Conservation (phyloP, 768 basidiomycete genomes). For the Mycena sanguinolenta region DNA sequence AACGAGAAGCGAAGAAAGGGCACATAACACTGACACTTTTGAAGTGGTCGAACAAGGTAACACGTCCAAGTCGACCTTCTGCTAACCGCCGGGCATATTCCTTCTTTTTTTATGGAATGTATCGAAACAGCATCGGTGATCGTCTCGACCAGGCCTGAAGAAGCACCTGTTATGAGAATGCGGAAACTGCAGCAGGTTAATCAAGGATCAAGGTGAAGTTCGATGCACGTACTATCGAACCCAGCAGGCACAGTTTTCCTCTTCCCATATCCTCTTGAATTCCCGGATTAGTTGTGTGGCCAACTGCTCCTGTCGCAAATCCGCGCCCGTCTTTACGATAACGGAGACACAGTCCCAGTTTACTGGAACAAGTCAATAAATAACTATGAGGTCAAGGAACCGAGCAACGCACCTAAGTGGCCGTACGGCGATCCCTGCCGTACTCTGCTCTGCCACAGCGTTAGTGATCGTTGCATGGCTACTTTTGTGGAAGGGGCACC, state of each 20-base stretch:
- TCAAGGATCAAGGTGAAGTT: not conserved
- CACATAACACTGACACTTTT: conserved; percentile 69
- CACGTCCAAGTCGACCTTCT: conserved; percentile 85
- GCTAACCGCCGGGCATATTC: conserved; percentile 93
- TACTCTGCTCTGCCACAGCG: conserved; percentile 77
- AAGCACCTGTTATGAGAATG: conserved; percentile 93
- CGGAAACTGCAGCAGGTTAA: conserved; percentile 75
- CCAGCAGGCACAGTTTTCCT: conserved; percentile 94
- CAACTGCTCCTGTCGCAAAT: conserved; percentile 96
- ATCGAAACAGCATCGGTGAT: conserved; percentile 99
- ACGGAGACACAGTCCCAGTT: conserved; percentile 94
- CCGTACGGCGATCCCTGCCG: conserved; percentile 95
- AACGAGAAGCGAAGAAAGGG: not conserved
- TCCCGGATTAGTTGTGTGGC: conserved; percentile 95
- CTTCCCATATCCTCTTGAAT: conserved; percentile 94
- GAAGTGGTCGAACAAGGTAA: conserved; percentile 94
- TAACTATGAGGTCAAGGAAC: conserved; percentile 17
- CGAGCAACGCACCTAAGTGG: conserved; percentile 76
- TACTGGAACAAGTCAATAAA: conserved; percentile 52
- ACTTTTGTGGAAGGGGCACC: conserved; percentile 54
- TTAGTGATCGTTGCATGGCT: conserved; percentile 9
- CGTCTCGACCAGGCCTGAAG: conserved; percentile 95
- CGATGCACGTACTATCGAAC: conserved; percentile 81
- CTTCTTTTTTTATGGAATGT: conserved; percentile 98
- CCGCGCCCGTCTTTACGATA: conserved; percentile 98